phyloP scores from a whole-genome alignment of 2,329 filamentous ascomycete genomes.

The Sarocladium brachiariae region DNA sequence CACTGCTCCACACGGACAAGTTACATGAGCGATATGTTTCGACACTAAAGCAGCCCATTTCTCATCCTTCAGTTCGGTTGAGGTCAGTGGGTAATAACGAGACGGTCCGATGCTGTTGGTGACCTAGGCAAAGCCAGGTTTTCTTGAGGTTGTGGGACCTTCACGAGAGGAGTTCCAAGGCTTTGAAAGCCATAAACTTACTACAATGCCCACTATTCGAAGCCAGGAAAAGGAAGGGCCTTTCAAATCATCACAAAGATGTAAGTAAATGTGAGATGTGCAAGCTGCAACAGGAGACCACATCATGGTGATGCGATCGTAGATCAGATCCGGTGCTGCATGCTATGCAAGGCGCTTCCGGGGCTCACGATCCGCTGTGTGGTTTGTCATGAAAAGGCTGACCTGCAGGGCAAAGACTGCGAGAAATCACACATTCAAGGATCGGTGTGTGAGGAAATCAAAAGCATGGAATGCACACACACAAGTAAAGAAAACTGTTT shows the following conservation, averaged over 20 bases:
- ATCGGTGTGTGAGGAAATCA: not conserved
- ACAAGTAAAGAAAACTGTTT: not conserved
- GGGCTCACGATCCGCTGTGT: slow-evolving; percentile 7
- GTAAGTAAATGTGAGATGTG: not conserved
- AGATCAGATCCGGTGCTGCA: slow-evolving; percentile 10
- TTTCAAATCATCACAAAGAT: no score
- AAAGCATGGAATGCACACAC: not conserved
- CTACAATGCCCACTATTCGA: no score
- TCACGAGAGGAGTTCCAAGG: no score
- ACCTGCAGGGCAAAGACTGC: slow-evolving; percentile 1
- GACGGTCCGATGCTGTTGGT: no score
- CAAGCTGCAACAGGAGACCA: not conserved
- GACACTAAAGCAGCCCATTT: no score
- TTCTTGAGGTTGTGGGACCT: no score
- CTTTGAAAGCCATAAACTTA: no score
- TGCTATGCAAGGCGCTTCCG: slow-evolving; percentile 5
- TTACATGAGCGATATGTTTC: no score
- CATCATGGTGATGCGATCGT: slow-evolving; percentile 7
- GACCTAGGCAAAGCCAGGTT: no score
- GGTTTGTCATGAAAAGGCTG: not conserved
- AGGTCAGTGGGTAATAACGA: no score
- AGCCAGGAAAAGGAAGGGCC: no score
- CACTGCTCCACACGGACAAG: not conserved
- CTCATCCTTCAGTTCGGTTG: no score
- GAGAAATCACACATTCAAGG: not conserved